Evolutionary conservation across 371 early-diverging fungal genomes (phyloP).

Genomic region (Dinochytrium kinnereticum): DNA sequence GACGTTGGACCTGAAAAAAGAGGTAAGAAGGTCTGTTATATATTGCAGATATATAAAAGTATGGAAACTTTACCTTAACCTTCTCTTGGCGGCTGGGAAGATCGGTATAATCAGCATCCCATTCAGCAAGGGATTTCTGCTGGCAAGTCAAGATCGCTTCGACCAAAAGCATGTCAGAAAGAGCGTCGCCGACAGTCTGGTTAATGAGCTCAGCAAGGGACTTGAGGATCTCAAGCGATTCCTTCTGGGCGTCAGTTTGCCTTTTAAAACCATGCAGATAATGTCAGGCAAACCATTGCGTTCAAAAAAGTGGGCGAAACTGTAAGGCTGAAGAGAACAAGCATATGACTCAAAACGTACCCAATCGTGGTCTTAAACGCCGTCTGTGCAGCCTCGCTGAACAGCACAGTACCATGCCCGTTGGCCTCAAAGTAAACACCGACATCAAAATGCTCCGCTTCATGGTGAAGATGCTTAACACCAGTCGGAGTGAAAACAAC

Average conservation of each 20-base stretch:
- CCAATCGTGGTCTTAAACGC: conserved; percentile 74
- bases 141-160: conserved; percentile 89
- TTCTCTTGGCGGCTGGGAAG: conserved; percentile 93
- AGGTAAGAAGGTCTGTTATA: not conserved
- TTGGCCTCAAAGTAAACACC: conserved; percentile 99
- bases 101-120: conserved; percentile 95
- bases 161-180: conserved; percentile 96
- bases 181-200: conserved; percentile 98
- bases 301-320: not conserved
- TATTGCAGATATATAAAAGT: conserved; percentile 13
- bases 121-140: conserved; percentile 79
- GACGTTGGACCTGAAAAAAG: conserved; percentile 69
- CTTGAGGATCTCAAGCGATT: conserved; percentile 76
- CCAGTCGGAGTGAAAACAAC: conserved; percentile 97
- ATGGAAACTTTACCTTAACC: conserved; percentile 68
- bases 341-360: conserved; percentile 48
- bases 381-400: conserved; percentile 82
- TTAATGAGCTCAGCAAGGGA: conserved; percentile 93
- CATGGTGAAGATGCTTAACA: conserved; percentile 99
- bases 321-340: not conserved
- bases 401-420: conserved; percentile 99
- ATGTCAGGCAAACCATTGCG: not conserved
- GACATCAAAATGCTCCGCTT: conserved; percentile 95
- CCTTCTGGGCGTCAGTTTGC: conserved; percentile 75
- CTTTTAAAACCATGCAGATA: conserved; percentile 40